phyloP scores from a whole-genome alignment of 2,329 filamentous ascomycete genomes.

The Alternaria consortialis region DNA sequence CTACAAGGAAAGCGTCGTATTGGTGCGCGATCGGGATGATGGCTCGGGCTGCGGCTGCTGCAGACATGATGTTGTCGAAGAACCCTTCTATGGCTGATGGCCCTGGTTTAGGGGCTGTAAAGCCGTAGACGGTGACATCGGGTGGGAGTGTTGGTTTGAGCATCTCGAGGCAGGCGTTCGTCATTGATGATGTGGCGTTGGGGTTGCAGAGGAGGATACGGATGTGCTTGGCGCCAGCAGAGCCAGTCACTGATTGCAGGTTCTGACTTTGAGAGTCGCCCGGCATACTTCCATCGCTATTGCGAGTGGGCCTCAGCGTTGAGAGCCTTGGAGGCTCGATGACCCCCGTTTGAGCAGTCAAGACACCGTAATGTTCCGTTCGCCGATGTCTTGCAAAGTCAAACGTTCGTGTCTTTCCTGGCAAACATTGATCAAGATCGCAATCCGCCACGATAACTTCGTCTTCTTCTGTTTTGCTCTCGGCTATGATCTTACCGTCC shows the following conservation, averaged over 20 bases:
- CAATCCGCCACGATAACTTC: slow-evolving; percentile 61
- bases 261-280: accelerated
- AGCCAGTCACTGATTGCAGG: background rate
- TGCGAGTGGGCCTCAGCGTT: background rate
- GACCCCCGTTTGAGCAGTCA: background rate
- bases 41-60: slow-evolving; percentile 59
- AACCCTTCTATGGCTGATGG: slow-evolving; percentile 62
- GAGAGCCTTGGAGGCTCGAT: background rate
- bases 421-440: slow-evolving; percentile 57
- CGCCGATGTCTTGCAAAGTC: background rate
- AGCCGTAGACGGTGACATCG: slow-evolving; percentile 59
- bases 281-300: accelerated
- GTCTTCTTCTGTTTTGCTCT: slow-evolving; percentile 58
- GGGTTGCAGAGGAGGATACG: slow-evolving; percentile 5
- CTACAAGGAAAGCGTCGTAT: slow-evolving; percentile 60
- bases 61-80: slow-evolving; percentile 61
- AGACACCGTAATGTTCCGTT: background rate
- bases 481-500: slow-evolving; percentile 58
- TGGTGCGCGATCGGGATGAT: slow-evolving; percentile 55
- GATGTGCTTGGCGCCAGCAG: background rate
- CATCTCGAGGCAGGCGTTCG: background rate
- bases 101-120: slow-evolving; percentile 60
- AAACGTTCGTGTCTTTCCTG: slow-evolving; percentile 39
- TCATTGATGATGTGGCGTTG: background rate
- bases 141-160: slow-evolving; percentile 21